A percentile compares a stretch with the other conserved stretches of the same genome.
Evolutionary conservation across 2,329 filamentous ascomycete species (phyloP).

Genomic region (Fusarium devonianum): DNA sequence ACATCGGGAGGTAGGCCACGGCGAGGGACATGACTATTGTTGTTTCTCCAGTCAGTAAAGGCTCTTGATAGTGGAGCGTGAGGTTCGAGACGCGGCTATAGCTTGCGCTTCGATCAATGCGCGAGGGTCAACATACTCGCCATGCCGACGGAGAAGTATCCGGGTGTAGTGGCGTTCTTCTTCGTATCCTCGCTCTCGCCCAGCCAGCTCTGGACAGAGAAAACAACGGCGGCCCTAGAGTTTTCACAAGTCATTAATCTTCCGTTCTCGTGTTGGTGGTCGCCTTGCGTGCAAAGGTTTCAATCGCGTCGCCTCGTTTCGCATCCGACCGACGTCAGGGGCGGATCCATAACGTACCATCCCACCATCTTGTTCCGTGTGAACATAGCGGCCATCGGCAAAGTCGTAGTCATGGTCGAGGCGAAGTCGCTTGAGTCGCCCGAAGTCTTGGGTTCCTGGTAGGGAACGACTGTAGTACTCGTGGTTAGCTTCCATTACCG

Average conservation of each 20-base stretch:
- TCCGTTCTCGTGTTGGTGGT: background rate
- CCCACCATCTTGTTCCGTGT: constrained; percentile 86
- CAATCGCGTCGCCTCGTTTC: constrained; percentile 9
- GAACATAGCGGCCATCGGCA: constrained; percentile 84
- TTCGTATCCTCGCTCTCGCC: constrained; percentile 74
- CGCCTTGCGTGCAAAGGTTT: background rate
- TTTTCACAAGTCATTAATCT: constrained; percentile 3
- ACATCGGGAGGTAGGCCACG: constrained; percentile 60
- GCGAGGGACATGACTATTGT: constrained; percentile 65
- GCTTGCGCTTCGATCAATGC: background rate
- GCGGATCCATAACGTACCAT: constrained; percentile 56
- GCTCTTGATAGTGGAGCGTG: background rate
- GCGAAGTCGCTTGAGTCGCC: constrained; percentile 72
- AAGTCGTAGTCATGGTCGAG: constrained; percentile 75
- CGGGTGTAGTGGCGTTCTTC: constrained; percentile 71
- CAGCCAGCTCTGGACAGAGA: constrained; percentile 79
- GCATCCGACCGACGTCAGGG: background rate
- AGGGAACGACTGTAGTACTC: constrained; percentile 79
- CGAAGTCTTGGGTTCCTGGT: constrained; percentile 75
- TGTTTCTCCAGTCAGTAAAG: constrained; percentile 20
- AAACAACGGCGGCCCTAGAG: constrained; percentile 74
- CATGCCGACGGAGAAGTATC: constrained; percentile 78
- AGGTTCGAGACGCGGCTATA: background rate
- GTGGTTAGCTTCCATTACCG: constrained; percentile 19
- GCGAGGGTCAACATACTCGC: constrained; percentile 63